Base-by-base conservation (phyloP, 805 yeast species). In the Spathaspora sp. region DNA sequence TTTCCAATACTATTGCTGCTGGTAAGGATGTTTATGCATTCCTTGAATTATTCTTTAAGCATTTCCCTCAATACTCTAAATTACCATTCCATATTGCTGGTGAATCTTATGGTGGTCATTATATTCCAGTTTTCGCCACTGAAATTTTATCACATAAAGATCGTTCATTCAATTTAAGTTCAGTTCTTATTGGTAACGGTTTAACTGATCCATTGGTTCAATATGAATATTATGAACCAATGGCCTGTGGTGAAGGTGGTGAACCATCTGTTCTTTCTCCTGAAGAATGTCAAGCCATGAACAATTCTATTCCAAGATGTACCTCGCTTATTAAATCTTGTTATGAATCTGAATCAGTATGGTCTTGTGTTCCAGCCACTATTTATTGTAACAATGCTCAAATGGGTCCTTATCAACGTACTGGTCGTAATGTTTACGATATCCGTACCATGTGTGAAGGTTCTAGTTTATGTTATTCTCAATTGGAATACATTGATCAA, bases 231-330 rank as follows among this genome's bases (percentile, higher is more conserved):
- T 91, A 89, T 65, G 82, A 86, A 67, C 96, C 96, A 57, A 92
- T 93, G 97, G 96, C 96, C 3, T 93, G 98, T 70, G 94, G 96
- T 49, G 66, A 79, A 58, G 96, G 97, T 57, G 97, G 97, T 5
- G 83, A 83, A 61, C 85, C 85, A 17, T 75, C 92, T 16, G 90
- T 90, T 2, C 74, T 90, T 56, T 73, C 80, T 16, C 84, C 83
- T n/a, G 83, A 80, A 49, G 82, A 81, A 55, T 89, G 97, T 72
- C 78, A 79, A 31, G 70, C 74, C 45, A 87, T 89, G 91, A 63
- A 71, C 31, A 73, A 70, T 23, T 71, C 79, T n/a, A 72, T 83
- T 49, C 86, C 88, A 46, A 83, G 93, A 66, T 93, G 99, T 76
- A 74, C 83, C 55, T 71, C 81, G 26, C 78, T 93, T 68, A 84